A percentile compares a stretch with the other conserved stretches of the same genome.
Conservation (phyloP, 2,329 filamentous ascomycete genomes). For the Xylariaceae sp. region DNA sequence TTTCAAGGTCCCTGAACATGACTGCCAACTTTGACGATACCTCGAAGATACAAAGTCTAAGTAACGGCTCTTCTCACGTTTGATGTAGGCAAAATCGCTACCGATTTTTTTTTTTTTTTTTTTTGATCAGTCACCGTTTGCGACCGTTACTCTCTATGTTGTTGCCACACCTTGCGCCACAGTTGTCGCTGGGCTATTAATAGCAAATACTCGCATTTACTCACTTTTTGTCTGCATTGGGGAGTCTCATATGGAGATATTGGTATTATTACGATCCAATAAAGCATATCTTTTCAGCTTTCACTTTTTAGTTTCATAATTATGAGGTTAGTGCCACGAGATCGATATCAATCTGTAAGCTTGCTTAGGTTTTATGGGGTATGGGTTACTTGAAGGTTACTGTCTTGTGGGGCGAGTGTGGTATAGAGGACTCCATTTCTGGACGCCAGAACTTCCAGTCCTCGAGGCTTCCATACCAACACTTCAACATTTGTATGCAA, state of each 20-base stretch:
- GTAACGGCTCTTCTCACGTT: too few species aligned
- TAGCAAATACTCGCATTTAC: background rate
- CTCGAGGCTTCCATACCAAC: too few species aligned
- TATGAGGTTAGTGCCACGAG: background rate
- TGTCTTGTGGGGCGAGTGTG: conserved; percentile 1
- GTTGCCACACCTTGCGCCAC: background rate
- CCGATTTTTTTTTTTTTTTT: conserved; percentile 2
- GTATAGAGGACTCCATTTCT: conserved; percentile 1
- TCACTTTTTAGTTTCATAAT: background rate
- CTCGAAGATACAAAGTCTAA: too few species aligned
- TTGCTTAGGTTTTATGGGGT: background rate
- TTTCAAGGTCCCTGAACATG: too few species aligned
- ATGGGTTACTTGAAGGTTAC: background rate
- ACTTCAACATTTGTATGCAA: too few species aligned
- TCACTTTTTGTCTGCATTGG: background rate
- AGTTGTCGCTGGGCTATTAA: background rate
- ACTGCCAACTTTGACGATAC: too few species aligned
- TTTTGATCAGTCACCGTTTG: background rate
- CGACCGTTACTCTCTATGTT: background rate
- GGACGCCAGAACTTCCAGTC: background rate
- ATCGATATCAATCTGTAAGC: background rate
- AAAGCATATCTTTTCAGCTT: background rate
- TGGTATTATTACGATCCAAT: conserved; percentile 1
- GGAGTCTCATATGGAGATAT: conserved; percentile 5
- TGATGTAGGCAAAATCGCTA: too few species aligned